Conservation (phyloP, 192 early-diverging fungal genomes). For the Mycoemilia scoparia region DNA sequence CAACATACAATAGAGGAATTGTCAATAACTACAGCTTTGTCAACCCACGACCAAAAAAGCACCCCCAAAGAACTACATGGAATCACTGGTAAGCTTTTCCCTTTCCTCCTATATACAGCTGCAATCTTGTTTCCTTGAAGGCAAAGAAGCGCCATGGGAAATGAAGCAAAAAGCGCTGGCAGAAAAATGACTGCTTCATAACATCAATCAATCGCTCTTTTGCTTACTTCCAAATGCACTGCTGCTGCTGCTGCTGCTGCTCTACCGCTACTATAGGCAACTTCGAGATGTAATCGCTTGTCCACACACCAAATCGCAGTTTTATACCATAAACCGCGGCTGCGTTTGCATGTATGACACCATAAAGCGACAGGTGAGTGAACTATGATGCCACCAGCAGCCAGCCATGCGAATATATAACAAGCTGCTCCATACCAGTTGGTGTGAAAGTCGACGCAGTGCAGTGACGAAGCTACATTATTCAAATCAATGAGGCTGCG, state of each 20-base stretch:
- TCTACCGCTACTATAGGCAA: slow-evolving; percentile 43
- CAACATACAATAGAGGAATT: slow-evolving; percentile 7
- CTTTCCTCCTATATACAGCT: neutral
- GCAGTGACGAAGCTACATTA: no score
- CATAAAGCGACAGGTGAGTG: slow-evolving; percentile 18
- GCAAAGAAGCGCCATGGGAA: neutral
- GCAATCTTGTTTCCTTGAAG: slow-evolving; percentile 1
- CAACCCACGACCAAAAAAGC: slow-evolving; percentile 40
- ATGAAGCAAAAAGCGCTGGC: neutral
- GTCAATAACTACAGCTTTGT: slow-evolving; percentile 42
- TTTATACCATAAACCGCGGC: slow-evolving; percentile 50
- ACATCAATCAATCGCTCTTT: neutral
- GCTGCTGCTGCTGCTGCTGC: neutral
- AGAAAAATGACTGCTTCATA: neutral
- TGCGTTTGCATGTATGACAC: slow-evolving; percentile 34
- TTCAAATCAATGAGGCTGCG: no score
- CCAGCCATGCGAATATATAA: neutral
- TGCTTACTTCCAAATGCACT: neutral
- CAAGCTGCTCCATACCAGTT: neutral
- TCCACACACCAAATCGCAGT: slow-evolving; percentile 46
- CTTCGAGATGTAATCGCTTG: slow-evolving; percentile 76
- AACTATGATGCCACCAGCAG: neutral
- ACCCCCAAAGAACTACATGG: slow-evolving; percentile 67
- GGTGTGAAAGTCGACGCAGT: neutral
- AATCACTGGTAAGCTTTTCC: slow-evolving; percentile 61